phyloP scores from a whole-genome alignment of 208 protist species.

The Trypanosoma conorhini region DNA sequence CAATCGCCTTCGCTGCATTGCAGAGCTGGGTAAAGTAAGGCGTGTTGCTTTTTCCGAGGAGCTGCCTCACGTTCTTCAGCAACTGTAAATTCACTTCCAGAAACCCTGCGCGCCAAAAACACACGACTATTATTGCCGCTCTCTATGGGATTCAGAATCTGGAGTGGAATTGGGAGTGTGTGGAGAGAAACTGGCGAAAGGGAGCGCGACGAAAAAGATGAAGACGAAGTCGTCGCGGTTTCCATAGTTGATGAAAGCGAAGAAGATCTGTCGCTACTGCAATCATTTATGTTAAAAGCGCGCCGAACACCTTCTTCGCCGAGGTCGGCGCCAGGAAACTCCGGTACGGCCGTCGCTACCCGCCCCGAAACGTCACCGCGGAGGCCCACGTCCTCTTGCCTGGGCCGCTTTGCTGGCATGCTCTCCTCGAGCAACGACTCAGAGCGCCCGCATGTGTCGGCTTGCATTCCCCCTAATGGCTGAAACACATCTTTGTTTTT shows the following conservation, averaged over 20 bases:
- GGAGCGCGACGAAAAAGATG: constrained; percentile 21
- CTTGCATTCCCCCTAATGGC: not conserved
- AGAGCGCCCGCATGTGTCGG: not conserved
- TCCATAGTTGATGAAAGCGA: not conserved
- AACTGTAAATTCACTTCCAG: not conserved
- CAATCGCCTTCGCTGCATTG: not conserved
- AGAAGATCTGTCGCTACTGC: not conserved
- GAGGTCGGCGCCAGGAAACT: not conserved
- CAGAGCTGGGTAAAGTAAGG: not conserved
- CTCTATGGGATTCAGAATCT: constrained; percentile 14
- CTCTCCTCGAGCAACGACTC: not conserved
- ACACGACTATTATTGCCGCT: constrained; percentile 36
- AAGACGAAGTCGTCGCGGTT: constrained; percentile 4
- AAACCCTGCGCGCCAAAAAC: constrained; percentile 21
- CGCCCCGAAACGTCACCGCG: not conserved
- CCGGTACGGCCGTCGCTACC: not conserved
- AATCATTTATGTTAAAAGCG: not conserved
- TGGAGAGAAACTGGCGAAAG: constrained; percentile 3
- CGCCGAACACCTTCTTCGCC: not conserved
- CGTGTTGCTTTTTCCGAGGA: not conserved
- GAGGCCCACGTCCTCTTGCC: not conserved
- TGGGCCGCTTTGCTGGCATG: not conserved
- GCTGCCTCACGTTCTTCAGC: constrained; percentile 19
- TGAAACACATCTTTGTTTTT: not conserved
- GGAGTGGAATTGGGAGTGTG: constrained; percentile 13